phyloP scores from a whole-genome alignment of 805 yeast genomes.

The Wickerhamomyces strasburgensis region DNA sequence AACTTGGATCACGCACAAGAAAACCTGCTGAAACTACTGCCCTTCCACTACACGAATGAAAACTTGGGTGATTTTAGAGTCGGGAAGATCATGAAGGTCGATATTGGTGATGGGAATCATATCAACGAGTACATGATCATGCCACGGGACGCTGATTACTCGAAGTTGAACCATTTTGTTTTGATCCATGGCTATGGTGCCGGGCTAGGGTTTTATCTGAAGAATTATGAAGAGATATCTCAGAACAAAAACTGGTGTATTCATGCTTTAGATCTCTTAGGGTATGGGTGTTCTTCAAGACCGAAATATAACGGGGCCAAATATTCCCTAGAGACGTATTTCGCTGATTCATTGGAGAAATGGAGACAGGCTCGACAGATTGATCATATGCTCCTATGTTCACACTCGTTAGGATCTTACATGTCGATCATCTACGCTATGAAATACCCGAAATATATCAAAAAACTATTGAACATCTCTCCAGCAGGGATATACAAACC shows the following conservation, averaged over 20 bases:
- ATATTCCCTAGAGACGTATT: slow-evolving; percentile 33
- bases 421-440: slow-evolving; percentile 64
- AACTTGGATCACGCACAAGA: slow-evolving; percentile 41
- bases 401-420: slow-evolving; percentile 94
- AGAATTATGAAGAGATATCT: slow-evolving; percentile 58
- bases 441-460: slow-evolving; percentile 54
- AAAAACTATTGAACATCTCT: slow-evolving; percentile 70
- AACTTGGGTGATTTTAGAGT: slow-evolving; percentile 16
- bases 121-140: slow-evolving; percentile 75
- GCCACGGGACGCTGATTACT: slow-evolving; percentile 36
- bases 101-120: slow-evolving; percentile 41
- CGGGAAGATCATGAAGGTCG: slow-evolving; percentile 31
- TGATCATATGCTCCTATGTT: slow-evolving; percentile 51
- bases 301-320: slow-evolving; percentile 48
- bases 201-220: slow-evolving; percentile 78
- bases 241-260: slow-evolving; percentile 52
- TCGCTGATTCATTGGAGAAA: slow-evolving; percentile 48
- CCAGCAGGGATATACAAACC: slow-evolving; percentile 81
- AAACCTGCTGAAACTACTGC: slow-evolving; percentile 39
- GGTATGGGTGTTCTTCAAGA: slow-evolving; percentile 86
- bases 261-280: slow-evolving; percentile 83
- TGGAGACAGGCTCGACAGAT: slow-evolving; percentile 56
- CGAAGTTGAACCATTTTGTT: slow-evolving; percentile 47
- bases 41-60: slow-evolving; percentile 36
- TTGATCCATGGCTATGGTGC: slow-evolving; percentile 95